Conservation (phyloP, 1,284 basidiomycete species). For the Trametes hirsuta region DNA sequence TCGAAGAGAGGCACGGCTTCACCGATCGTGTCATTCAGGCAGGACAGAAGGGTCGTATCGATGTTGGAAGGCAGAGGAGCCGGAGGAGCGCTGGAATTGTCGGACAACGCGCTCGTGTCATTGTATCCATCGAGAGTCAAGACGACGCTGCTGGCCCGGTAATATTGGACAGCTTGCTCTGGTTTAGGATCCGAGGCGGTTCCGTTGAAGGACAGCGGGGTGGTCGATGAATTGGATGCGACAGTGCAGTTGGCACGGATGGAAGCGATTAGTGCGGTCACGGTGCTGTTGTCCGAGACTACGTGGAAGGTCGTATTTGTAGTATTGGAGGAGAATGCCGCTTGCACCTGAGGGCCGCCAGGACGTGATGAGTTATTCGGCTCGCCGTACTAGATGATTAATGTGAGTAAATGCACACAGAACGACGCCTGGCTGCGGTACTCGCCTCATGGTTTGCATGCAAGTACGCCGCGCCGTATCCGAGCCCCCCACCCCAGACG, state of each 20-base stretch:
- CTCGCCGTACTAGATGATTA: constrained; percentile 52
- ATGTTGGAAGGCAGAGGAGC: constrained; percentile 51
- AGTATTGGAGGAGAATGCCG: constrained; percentile 51
- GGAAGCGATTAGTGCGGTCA: constrained; percentile 49
- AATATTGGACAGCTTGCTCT: constrained; percentile 61
- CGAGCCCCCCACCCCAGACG: constrained; percentile 48
- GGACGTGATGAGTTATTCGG: constrained; percentile 57
- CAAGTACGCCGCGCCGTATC: constrained; percentile 44
- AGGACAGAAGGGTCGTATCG: constrained; percentile 51
- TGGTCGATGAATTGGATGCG: constrained; percentile 31
- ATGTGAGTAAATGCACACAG: background rate
- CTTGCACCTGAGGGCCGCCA: constrained; percentile 57
- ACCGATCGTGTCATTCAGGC: constrained; percentile 60
- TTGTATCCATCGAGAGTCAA: constrained; percentile 69
- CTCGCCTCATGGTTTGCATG: constrained; percentile 43
- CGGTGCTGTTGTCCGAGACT: constrained; percentile 60
- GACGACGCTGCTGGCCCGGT: constrained; percentile 57
- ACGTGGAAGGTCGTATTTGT: constrained; percentile 56
- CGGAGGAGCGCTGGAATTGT: constrained; percentile 46
- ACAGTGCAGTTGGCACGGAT: constrained; percentile 51
- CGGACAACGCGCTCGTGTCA: constrained; percentile 48
- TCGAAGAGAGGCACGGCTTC: constrained; percentile 46
- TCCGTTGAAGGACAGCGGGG: constrained; percentile 38
- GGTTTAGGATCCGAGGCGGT: constrained; percentile 43
- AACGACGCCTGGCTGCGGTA: background rate